A percentile compares a stretch with the other conserved stretches of the same genome.
Conservation (phyloP, 2,329 filamentous ascomycete genomes). For the Clarireedia hainanense region DNA sequence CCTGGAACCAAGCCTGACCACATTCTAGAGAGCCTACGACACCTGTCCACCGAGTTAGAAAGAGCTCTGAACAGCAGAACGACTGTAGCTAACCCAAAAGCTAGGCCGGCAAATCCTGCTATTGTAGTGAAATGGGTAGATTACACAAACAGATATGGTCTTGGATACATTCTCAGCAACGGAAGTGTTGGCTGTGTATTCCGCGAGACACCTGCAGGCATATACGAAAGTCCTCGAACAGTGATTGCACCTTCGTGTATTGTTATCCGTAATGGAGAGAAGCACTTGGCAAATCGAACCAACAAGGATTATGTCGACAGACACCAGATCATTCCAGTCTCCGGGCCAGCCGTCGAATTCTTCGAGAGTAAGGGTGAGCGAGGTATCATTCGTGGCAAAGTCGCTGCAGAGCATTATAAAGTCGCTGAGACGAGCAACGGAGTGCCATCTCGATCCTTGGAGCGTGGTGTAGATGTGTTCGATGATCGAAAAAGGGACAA, state of each 20-base stretch:
- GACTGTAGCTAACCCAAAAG: slow-evolving; percentile 51
- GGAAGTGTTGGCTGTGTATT: slow-evolving; percentile 68
- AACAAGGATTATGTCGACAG: slow-evolving; percentile 49
- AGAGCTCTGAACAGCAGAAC: slow-evolving; percentile 55
- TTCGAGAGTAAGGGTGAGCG: slow-evolving; percentile 62
- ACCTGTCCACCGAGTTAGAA: slow-evolving; percentile 53
- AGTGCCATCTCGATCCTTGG: slow-evolving; percentile 48
- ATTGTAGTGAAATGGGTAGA: slow-evolving; percentile 78
- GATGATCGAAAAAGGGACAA: slow-evolving; percentile 59
- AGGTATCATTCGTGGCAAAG: slow-evolving; percentile 55
- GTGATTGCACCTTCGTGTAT: slow-evolving; percentile 62
- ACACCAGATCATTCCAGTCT: slow-evolving; percentile 57
- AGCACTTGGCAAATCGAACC: slow-evolving; percentile 56
- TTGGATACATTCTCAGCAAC: slow-evolving; percentile 77
- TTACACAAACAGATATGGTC: slow-evolving; percentile 78
- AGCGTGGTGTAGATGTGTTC: slow-evolving; percentile 54
- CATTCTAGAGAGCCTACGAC: slow-evolving; percentile 47
- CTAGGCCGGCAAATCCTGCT: slow-evolving; percentile 48
- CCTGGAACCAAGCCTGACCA: slow-evolving; percentile 48
- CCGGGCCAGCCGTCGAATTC: slow-evolving; percentile 55
- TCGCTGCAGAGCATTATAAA: slow-evolving; percentile 55
- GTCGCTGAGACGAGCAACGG: slow-evolving; percentile 48
- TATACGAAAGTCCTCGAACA: slow-evolving; percentile 40
- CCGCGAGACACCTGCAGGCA: slow-evolving; percentile 42
- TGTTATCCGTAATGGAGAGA: slow-evolving; percentile 63